Conservation (phyloP, 805 yeast species). For the Teunomyces funiuensis region DNA sequence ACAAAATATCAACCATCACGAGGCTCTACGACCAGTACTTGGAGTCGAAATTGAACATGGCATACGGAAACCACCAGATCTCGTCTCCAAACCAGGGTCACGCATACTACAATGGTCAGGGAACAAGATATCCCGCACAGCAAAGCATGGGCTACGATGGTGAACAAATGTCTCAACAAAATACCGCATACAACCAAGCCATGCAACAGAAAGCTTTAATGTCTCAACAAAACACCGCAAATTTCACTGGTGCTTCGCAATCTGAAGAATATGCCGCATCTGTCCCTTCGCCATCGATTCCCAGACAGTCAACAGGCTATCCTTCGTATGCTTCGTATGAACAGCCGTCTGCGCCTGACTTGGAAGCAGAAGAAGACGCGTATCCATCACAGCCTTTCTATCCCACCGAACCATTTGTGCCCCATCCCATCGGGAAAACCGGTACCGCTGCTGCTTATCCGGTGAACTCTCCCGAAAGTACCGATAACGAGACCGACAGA, state of each 20-base stretch:
- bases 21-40: slow-evolving; percentile 74
- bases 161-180: background rate
- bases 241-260: background rate
- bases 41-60: slow-evolving; percentile 47
- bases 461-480: slow-evolving; percentile 9
- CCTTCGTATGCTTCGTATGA: slow-evolving; percentile 7
- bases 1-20: slow-evolving; percentile 72
- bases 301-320: slow-evolving; percentile 9
- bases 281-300: background rate
- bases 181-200: background rate
- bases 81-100: background rate
- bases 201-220: background rate
- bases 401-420: background rate
- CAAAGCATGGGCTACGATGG: slow-evolving; percentile 3
- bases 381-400: background rate
- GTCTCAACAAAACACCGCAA: background rate
- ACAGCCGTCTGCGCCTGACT: slow-evolving; percentile 12
- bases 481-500: slow-evolving; percentile 8
- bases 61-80: slow-evolving; percentile 31
- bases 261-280: background rate
- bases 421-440: background rate
- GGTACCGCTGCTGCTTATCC: slow-evolving; percentile 5
- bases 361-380: slow-evolving; percentile 9
- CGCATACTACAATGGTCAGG: background rate
- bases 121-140: background rate